Evolutionary conservation across 192 early-diverging fungal species (phyloP).

Genomic region (Diversispora eburnea): DNA sequence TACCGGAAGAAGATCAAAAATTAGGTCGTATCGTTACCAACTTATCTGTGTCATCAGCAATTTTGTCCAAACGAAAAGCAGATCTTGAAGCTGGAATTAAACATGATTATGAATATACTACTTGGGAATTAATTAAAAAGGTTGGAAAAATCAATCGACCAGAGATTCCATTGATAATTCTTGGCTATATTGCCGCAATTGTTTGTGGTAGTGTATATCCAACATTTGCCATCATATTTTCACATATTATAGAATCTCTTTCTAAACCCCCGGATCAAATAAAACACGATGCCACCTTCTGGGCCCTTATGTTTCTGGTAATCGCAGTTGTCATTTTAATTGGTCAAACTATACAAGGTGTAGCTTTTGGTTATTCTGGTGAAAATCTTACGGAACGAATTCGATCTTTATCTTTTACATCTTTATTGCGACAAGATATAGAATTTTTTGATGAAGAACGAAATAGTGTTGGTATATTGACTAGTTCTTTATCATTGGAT

Average conservation of each 20-base stretch:
- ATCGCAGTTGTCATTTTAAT: conserved; percentile 20
- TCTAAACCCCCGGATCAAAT: conserved; percentile 15
- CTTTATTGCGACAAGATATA: conserved; percentile 68
- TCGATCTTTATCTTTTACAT: conserved; percentile 58
- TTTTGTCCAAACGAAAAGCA: conserved; percentile 1
- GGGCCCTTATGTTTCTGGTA: conserved; percentile 44
- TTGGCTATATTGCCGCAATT: conserved; percentile 16
- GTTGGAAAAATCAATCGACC: conserved; percentile 7
- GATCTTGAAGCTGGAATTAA: conserved; percentile 22
- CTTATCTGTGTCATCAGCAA: conserved; percentile 11
- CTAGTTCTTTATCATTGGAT: conserved; percentile 67
- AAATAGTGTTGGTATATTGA: conserved; percentile 69
- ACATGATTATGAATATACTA: conserved; percentile 8
- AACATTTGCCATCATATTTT: conserved; percentile 69
- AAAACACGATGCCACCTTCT: conserved; percentile 39
- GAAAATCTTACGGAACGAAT: conserved; percentile 62
- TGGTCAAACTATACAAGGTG: conserved; percentile 5
- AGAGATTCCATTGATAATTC: neutral
- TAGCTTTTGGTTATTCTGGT: conserved; percentile 38
- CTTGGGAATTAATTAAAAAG: conserved; percentile 19
- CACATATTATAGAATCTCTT: conserved; percentile 36
- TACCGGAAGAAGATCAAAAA: conserved; percentile 17
- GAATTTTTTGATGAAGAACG: conserved; percentile 69
- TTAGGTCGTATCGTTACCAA: conserved; percentile 12
- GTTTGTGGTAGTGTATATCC: conserved; percentile 49